phyloP scores from a whole-genome alignment of 2,329 filamentous ascomycete genomes.

The Paracorniculantispora psalliotae region DNA sequence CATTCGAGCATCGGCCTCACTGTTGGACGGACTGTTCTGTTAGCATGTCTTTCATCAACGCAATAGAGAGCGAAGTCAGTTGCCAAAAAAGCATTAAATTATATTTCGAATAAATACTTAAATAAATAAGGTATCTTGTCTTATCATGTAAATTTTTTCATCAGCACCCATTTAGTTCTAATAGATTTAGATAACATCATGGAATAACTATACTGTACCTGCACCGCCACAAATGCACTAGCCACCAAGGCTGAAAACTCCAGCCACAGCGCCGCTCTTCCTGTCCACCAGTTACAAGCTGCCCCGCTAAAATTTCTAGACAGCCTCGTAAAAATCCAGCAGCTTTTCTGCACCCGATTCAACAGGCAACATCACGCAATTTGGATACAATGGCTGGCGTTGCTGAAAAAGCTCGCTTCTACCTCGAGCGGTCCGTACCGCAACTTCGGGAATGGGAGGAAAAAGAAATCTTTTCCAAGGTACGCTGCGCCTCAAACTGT shows the following conservation, averaged over 20 bases:
- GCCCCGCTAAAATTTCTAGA: slow-evolving; percentile 22
- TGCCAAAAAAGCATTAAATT: too few species aligned
- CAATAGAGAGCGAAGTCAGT: too few species aligned
- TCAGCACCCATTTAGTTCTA: too few species aligned
- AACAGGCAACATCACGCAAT: background rate
- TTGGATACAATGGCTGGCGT: slow-evolving; percentile 64
- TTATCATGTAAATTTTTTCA: too few species aligned
- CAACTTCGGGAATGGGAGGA: slow-evolving; percentile 89
- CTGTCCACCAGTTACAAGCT: too few species aligned
- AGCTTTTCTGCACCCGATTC: background rate
- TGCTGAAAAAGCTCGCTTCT: slow-evolving; percentile 92
- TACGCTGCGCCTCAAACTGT: slow-evolving; percentile 28
- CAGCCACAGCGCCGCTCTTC: background rate
- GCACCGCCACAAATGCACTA: background rate
- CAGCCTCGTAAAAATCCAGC: slow-evolving; percentile 20
- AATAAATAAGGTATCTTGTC: too few species aligned
- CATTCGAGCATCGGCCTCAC: too few species aligned
- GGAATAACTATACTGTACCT: too few species aligned
- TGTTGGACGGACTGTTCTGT: too few species aligned
- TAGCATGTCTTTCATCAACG: too few species aligned
- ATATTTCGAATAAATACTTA: too few species aligned
- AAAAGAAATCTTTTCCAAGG: slow-evolving; percentile 84
- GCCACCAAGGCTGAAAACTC: slow-evolving; percentile 17
- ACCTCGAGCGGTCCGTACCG: slow-evolving; percentile 84
- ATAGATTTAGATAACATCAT: too few species aligned